Base-by-base conservation (phyloP, 306 rosid genomes). In the Cicer arietinum region DNA sequence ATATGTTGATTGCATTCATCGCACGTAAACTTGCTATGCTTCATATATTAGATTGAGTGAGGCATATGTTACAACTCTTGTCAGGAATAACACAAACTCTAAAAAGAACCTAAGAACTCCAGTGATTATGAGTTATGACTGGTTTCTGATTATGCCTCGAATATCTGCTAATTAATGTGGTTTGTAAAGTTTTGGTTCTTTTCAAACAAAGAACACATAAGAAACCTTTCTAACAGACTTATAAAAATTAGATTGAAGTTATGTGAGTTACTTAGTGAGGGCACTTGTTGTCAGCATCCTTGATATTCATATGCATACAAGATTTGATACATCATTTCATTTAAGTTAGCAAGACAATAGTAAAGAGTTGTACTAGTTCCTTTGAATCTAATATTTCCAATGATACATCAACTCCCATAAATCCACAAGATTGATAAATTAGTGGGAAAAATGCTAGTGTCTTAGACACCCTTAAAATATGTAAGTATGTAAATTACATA, bases 1-100 rank as follows among this genome's bases (percentile, higher is more conserved):
- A 45, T 57, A 48, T 64, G 42, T 69, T 72, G 12, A 44, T 77
- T 66, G 40, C 62, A 67, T 73, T 17, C 45, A 57, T 44, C 13
- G 41, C 10, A 2, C 53, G 11, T 76, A 35, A 35, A 44, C 10
- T 17, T 61, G 13, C 50, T 10, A 9, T 22, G 50, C 44, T 10
- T 54, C 68, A 35, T 64, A 53, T 73, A 54, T 41, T 46, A 20
- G 46, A 71, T 54, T 46, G 50, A 45, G 56, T 22, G 54, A 46
- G 18, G 51, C 64, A 54, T 75, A 50, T 63, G 25, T 44, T 62
- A 46, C 2, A 45, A 54, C n/a, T 70, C 37, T 42, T 61, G 14
- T 44, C 37, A 13, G 42, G 37, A 30, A 30, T 30, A 30, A 30
- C 37, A 30, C 37, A 30, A 30, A 30, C 37, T 30, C 37, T 4